phyloP scores from a whole-genome alignment of 495 filamentous ascomycete species.

The Aspergillus ostianus region DNA sequence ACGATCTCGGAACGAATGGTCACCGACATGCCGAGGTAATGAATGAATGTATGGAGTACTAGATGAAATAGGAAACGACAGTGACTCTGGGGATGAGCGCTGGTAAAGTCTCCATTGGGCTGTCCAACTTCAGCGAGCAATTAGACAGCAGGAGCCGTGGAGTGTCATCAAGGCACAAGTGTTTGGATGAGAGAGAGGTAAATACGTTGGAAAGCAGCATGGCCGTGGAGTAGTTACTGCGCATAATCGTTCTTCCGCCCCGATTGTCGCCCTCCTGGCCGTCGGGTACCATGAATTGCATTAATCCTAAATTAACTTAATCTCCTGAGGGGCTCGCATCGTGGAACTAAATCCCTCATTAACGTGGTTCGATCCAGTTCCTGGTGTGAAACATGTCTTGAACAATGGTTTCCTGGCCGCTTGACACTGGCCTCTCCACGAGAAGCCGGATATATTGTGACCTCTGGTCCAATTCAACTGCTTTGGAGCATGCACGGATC shows the following conservation, averaged over 20 bases:
- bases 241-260: background rate
- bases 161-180: background rate
- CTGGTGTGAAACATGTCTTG: no score
- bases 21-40: background rate
- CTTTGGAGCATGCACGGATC: no score
- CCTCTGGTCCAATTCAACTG: no score
- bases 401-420: no score
- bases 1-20: constrained; percentile 1
- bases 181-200: background rate
- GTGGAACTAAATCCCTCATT: background rate
- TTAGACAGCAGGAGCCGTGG: background rate
- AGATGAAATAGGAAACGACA: background rate
- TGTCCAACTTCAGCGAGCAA: background rate
- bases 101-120: background rate
- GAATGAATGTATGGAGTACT: background rate
- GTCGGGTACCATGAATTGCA: no score
- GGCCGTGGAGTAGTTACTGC: background rate
- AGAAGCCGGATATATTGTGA: no score
- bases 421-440: no score
- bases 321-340: background rate
- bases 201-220: background rate
- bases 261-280: background rate
- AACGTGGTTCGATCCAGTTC: background rate
- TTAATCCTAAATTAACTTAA: background rate
- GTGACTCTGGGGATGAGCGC: background rate